Conservation (phyloP, 73 alveolate genomes). For the Durusdinium trenchii region DNA sequence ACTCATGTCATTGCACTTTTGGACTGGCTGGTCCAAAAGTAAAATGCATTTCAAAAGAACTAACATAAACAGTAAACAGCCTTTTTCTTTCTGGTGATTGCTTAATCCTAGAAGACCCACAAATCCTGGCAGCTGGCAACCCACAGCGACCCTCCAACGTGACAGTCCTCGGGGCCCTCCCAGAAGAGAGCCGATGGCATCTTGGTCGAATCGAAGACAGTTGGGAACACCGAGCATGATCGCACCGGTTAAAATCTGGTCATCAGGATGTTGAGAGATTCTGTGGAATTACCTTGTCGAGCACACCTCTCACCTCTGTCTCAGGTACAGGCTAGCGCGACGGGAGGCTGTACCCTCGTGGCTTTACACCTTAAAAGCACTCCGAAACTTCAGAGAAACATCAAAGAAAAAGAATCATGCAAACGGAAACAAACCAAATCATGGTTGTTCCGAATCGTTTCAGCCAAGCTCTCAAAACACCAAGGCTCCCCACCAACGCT, state of each 20-base stretch:
- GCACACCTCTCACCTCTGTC: not conserved
- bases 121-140: too few relatives aligned
- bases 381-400: not conserved
- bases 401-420: not conserved
- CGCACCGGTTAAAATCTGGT: not conserved
- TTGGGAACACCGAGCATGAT: not conserved
- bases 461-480: not conserved
- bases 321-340: conserved; percentile 24
- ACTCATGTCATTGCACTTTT: too few relatives aligned
- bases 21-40: too few relatives aligned
- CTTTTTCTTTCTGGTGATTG: too few relatives aligned
- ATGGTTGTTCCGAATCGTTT: not conserved
- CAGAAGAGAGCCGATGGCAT: not conserved
- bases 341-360: conserved; percentile 8
- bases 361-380: conserved; percentile 19
- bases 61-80: too few relatives aligned
- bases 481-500: not conserved
- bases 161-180: conserved; percentile 47
- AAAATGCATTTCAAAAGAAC: too few relatives aligned
- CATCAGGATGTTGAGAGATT: not conserved
- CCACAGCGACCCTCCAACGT: too few relatives aligned
- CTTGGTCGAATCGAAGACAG: not conserved
- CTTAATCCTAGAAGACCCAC: too few relatives aligned
- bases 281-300: not conserved
- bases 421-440: not conserved